Evolutionary conservation across 306 rosid genomes (phyloP).

Genomic region (Cicer cuneatum): DNA sequence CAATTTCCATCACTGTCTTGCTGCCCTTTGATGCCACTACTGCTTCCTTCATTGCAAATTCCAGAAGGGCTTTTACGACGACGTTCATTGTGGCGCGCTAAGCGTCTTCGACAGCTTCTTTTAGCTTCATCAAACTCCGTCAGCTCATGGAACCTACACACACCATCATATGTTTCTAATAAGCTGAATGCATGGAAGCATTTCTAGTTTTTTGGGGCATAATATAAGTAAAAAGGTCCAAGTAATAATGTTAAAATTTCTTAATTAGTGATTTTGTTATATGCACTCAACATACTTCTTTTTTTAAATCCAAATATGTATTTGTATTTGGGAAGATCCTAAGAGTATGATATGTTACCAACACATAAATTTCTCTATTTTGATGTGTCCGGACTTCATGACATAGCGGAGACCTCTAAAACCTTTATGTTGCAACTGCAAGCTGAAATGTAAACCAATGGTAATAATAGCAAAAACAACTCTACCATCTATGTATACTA

Average conservation of each 20-base stretch:
- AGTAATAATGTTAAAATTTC: slow-evolving; percentile 2
- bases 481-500: slow-evolving; percentile 21
- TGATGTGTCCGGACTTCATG: not conserved
- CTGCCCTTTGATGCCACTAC: slow-evolving; percentile 46
- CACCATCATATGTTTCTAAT: slow-evolving; percentile 31
- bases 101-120: slow-evolving; percentile 86
- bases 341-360: not conserved
- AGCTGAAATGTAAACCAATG: not conserved
- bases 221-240: not conserved
- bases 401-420: not conserved
- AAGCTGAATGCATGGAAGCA: slow-evolving; percentile 19
- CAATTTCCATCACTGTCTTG: slow-evolving; percentile 50
- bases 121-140: slow-evolving; percentile 86
- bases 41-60: slow-evolving; percentile 57
- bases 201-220: not conserved
- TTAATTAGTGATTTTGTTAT: not conserved
- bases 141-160: slow-evolving; percentile 82
- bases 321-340: no score
- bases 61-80: slow-evolving; percentile 67
- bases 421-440: not conserved
- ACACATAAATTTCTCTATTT: not conserved
- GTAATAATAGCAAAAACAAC: not conserved
- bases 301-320: no score
- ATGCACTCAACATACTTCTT: not conserved
- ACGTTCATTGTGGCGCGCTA: slow-evolving; percentile 87